Base-by-base conservation (phyloP, 176 grass and related monocot genomes). In the Avena sativa region DNA sequence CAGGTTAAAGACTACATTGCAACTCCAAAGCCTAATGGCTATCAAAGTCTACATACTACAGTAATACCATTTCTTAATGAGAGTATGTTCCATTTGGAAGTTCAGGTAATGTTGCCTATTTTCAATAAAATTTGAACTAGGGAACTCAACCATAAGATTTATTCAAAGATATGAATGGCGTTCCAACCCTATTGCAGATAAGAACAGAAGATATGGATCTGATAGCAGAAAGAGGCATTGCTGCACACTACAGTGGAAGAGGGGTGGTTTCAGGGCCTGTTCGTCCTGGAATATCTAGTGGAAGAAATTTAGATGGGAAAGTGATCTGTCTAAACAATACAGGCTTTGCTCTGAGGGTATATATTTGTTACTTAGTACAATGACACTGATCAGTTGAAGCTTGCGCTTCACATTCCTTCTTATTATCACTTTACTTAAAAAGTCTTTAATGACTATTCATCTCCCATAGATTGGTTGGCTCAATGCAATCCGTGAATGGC, bases 141-240 rank as follows among this genome's bases (percentile, higher is more conserved):
- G 61, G 81, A 86, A 63, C 16, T 85, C 58, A 38, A 74, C 10
- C 56, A 79, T 71, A 47, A 17, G 81, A 76, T 83, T n/a, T 19
- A 30, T 60, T 81, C 80, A 12, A 84, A 28, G 20, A 61, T 30
- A 30, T 46, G 13, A 50, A 53, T 81, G 68, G 15, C 26, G 9
- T 66, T 87, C 46, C 25, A 75, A 81, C 61, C 83, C 48, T 74
- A 65, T 86, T 73, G 17, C 87, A 98, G 97, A 96, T 98, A 90
- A 98, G 97, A 94, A 96, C 97, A 85, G 94, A 96, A 84, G 90
- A 96, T 87, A 98, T 98, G 97, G 90, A 98, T 89, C 87, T 98
- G 50, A 96, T 98, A 93, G 97, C 97, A 78, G 93, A 98, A 96
- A 98, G 97, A 94, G 97, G 97, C 61, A 98, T 98, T 89, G 97